Conservation (phyloP, 345 rosid genomes). For the Eucalyptus caleyi region DNA sequence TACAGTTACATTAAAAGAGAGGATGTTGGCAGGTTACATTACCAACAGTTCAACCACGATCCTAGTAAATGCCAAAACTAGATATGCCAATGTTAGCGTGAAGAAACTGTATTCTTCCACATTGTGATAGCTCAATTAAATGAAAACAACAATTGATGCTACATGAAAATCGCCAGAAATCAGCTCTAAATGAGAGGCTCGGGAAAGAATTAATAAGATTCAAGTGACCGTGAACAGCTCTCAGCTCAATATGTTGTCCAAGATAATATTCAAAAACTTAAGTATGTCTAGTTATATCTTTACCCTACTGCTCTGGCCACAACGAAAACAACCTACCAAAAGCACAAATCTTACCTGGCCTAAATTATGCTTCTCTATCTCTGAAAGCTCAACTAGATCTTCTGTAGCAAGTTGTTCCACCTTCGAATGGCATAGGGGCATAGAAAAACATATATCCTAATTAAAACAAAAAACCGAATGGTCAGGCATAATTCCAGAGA, state of each 20-base stretch:
- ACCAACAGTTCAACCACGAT: not conserved
- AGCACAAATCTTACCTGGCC: constrained; percentile 59
- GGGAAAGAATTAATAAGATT: not conserved
- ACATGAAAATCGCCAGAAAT: not conserved
- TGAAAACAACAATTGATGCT: not conserved
- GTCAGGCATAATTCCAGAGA: not conserved
- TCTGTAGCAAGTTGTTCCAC: constrained; percentile 68
- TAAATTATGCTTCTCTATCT: constrained; percentile 81
- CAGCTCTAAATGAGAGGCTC: not conserved
- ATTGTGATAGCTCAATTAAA: not conserved
- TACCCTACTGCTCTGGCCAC: not conserved
- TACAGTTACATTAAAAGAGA: not conserved
- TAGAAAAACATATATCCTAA: constrained; percentile 76
- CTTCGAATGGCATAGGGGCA: constrained; percentile 91
- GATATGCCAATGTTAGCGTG: not conserved
- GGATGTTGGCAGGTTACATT: not conserved
- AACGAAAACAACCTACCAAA: not conserved
- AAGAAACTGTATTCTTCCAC: not conserved
- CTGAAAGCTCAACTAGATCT: constrained; percentile 88
- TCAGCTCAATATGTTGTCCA: not conserved
- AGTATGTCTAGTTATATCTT: not conserved
- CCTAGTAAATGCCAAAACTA: not conserved
- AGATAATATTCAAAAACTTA: not conserved
- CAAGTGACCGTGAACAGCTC: not conserved
- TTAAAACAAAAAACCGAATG: not conserved